A percentile compares a stretch with the other conserved stretches of the same genome.
These are phyloP conservation scores for Cubamyces lactineus DNA, from an alignment of 768 basidiomycete species.

Conservation along the genomic window DNA sequence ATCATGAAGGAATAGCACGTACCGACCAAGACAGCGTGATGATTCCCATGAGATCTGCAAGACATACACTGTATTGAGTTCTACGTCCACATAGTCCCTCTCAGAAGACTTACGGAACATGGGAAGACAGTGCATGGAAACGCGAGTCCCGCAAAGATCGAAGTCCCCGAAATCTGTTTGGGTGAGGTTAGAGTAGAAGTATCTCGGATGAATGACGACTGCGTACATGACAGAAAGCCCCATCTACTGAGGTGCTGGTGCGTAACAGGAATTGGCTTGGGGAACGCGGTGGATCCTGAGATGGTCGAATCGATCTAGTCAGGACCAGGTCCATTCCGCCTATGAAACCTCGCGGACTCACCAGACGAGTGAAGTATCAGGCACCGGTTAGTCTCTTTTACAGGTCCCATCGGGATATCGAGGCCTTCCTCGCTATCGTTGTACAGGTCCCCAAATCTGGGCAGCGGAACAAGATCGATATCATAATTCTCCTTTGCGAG, in stretches of 20 bases:
- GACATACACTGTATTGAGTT: no score
- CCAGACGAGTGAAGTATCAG: conserved; percentile 28
- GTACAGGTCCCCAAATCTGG: conserved; percentile 27
- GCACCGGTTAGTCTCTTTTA: not conserved
- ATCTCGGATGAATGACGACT: not conserved
- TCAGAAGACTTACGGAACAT: conserved; percentile 29
- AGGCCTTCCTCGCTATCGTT: not conserved
- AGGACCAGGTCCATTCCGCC: not conserved
- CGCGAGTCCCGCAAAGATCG: conserved; percentile 23
- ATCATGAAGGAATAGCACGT: not conserved
- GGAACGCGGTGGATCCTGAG: conserved; percentile 35
- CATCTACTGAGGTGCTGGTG: conserved; percentile 25
- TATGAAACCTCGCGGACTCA: not conserved
- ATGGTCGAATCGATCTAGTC: not conserved
- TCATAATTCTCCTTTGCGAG: conserved; percentile 12
- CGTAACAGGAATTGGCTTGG: conserved; percentile 32
- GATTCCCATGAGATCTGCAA: conserved; percentile 17
- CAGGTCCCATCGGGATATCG: not conserved
- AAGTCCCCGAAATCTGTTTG: conserved; percentile 19
- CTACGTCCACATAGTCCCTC: not conserved
- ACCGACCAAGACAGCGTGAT: conserved; percentile 12
- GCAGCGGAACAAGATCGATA: conserved; percentile 21
- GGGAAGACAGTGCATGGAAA: conserved; percentile 27
- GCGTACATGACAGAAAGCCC: conserved; percentile 21
- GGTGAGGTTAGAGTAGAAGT: not conserved